A percentile compares a stretch with the other conserved stretches of the same genome.
phyloP scores from a whole-genome alignment of 345 rosid genomes.

The Anacardium occidentale region DNA sequence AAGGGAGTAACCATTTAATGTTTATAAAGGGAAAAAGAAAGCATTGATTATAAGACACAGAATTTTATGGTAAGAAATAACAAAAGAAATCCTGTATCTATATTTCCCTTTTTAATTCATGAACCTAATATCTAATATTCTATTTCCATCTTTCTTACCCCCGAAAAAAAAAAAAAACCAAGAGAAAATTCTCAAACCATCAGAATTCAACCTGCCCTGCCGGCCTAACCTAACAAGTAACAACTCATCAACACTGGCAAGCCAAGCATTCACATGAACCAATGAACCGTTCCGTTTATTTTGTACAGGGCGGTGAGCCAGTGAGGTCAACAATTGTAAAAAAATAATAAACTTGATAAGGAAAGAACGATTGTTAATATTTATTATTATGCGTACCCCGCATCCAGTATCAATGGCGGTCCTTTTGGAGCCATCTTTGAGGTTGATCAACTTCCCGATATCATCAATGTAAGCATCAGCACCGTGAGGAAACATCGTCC shows the following conservation, averaged over 20 bases:
- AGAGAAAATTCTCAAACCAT: not conserved
- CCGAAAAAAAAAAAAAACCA: too few relatives aligned
- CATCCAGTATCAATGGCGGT: constrained; percentile 98
- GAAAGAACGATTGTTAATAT: too few relatives aligned
- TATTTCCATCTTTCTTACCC: too few relatives aligned
- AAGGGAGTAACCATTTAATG: not conserved
- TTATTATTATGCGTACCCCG: constrained; percentile 59
- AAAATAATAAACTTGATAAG: not conserved
- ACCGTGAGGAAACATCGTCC: constrained; percentile 94
- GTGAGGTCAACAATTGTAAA: too few relatives aligned
- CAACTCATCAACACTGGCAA: not conserved
- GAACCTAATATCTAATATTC: too few relatives aligned
- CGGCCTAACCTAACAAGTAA: not conserved
- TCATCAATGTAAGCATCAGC: constrained; percentile 84
- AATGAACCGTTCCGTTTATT: not conserved
- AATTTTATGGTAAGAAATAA: not conserved
- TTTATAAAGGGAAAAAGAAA: not conserved
- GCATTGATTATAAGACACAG: not conserved
- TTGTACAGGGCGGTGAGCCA: not conserved
- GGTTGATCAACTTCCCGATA: constrained; percentile 73
- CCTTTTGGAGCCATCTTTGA: constrained; percentile 73
- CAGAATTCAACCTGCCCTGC: not conserved
- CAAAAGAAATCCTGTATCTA: not conserved
- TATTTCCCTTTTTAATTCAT: too few relatives aligned
- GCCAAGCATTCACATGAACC: not conserved